Percentiles rank a stretch among this genome's conserved stretches.
phyloP scores from a whole-genome alignment of 805 yeast genomes.

The Metschnikowia arizonensis region DNA sequence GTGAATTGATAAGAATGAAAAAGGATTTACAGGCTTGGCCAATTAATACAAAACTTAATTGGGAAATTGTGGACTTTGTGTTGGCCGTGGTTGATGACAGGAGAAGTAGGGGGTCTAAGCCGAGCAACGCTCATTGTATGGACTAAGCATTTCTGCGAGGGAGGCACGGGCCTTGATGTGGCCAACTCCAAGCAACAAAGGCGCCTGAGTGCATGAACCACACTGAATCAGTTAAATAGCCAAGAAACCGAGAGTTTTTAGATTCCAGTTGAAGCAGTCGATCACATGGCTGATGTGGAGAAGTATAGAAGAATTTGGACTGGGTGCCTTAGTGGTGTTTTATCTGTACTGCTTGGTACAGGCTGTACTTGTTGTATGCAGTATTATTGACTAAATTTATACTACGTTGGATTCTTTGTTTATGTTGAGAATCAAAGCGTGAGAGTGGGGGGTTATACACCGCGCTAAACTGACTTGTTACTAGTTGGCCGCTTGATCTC shows the following conservation, averaged over 20 bases:
- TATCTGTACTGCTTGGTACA: too few relatives aligned
- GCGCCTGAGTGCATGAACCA: background rate
- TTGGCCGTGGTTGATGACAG: background rate
- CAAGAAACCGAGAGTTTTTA: background rate
- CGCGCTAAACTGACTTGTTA: too few relatives aligned
- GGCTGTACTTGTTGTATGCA: too few relatives aligned
- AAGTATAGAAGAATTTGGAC: too few relatives aligned
- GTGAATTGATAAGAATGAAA: too few relatives aligned
- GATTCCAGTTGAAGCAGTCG: background rate
- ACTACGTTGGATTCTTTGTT: too few relatives aligned
- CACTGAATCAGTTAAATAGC: background rate
- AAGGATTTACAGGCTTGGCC: too few relatives aligned
- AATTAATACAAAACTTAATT: background rate
- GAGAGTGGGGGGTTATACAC: too few relatives aligned
- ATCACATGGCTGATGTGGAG: background rate
- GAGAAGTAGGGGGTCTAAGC: background rate
- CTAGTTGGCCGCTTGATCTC: too few relatives aligned
- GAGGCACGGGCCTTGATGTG: slow-evolving; percentile 4
- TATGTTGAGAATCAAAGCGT: too few relatives aligned
- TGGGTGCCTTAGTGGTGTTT: too few relatives aligned
- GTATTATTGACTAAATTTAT: too few relatives aligned
- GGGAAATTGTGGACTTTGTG: background rate
- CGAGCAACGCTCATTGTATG: background rate
- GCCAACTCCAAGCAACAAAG: background rate
- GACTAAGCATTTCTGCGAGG: background rate